Evolutionary conservation across 345 rosid species (phyloP).

Genomic region (Pistacia vera): DNA sequence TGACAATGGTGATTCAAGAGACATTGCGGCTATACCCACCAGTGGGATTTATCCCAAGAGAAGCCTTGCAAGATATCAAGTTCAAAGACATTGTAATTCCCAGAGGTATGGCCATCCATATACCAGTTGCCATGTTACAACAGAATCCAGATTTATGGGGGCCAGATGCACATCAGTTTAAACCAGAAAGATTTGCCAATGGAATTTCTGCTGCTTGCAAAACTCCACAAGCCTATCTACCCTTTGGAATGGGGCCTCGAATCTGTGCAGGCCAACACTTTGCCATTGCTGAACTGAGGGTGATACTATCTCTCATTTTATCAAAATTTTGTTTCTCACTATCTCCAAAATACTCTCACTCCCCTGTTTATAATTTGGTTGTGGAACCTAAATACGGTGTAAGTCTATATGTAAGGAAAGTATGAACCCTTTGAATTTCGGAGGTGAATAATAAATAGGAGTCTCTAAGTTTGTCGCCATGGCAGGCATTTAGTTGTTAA

Average conservation of each 20-base stretch:
- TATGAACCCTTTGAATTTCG: neutral
- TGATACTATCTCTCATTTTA: constrained; percentile 35
- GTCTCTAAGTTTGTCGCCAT: neutral
- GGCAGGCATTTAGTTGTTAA: no score
- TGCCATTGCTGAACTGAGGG: constrained; percentile 48
- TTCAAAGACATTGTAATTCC: constrained; percentile 40
- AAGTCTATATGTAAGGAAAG: constrained; percentile 19
- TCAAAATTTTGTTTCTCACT: constrained; percentile 40
- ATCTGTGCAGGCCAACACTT: constrained; percentile 51
- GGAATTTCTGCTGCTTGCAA: constrained; percentile 48
- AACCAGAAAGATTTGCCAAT: constrained; percentile 44
- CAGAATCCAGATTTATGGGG: constrained; percentile 46
- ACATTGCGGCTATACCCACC: constrained; percentile 45
- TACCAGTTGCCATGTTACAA: constrained; percentile 37
- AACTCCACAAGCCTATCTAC: constrained; percentile 42
- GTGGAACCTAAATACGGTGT: constrained; percentile 35
- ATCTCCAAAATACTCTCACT: constrained; percentile 40
- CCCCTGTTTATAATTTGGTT: constrained; percentile 41
- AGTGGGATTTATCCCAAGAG: constrained; percentile 18
- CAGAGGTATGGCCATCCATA: constrained; percentile 30
- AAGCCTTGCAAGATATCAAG: constrained; percentile 29
- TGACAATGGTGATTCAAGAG: constrained; percentile 42
- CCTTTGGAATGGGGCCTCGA: constrained; percentile 45
- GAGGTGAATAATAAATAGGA: neutral
- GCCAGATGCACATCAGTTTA: constrained; percentile 33